Percentiles rank a stretch among this genome's conserved stretches.
Evolutionary conservation across 495 filamentous ascomycete genomes (phyloP).

Genomic region (Aspergillus sclerotiicarbonarius): DNA sequence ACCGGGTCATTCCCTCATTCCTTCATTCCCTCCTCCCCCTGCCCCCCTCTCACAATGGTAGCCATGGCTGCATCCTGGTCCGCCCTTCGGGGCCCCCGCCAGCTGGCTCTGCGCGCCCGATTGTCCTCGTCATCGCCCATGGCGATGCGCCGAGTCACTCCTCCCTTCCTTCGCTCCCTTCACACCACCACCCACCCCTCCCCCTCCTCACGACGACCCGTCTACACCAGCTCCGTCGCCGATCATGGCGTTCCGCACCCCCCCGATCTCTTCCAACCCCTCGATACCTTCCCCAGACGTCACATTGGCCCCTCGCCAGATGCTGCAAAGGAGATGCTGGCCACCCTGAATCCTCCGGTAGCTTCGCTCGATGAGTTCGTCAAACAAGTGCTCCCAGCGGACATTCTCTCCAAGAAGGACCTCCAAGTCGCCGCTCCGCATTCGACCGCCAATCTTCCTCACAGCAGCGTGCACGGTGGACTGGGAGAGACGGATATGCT

Average conservation of each 20-base stretch:
- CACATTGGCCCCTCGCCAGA: conserved; percentile 87
- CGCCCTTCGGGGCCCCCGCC: conserved; percentile 43
- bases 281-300: conserved; percentile 75
- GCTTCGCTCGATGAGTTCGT: conserved; percentile 83
- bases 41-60: conserved; percentile 14
- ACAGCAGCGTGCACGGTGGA: conserved; percentile 51
- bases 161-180: conserved; percentile 29
- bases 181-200: conserved; percentile 27
- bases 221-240: conserved; percentile 41
- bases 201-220: conserved; percentile 30
- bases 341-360: conserved; percentile 71
- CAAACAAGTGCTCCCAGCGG: conserved; percentile 75
- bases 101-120: conserved; percentile 41
- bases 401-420: conserved; percentile 72
- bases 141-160: conserved; percentile 28
- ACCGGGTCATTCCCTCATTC: conserved; percentile 6
- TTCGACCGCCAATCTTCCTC: conserved; percentile 39
- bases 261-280: conserved; percentile 45
- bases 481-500: conserved; percentile 69
- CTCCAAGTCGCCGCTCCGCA: conserved; percentile 41
- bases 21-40: conserved; percentile 1
- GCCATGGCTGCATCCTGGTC: conserved; percentile 45
- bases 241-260: conserved; percentile 46
- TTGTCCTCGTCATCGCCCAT: conserved; percentile 30
- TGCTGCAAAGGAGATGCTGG: conserved; percentile 76